Evolutionary conservation across 345 rosid species (phyloP).

Genomic region (Triadica sebifera): DNA sequence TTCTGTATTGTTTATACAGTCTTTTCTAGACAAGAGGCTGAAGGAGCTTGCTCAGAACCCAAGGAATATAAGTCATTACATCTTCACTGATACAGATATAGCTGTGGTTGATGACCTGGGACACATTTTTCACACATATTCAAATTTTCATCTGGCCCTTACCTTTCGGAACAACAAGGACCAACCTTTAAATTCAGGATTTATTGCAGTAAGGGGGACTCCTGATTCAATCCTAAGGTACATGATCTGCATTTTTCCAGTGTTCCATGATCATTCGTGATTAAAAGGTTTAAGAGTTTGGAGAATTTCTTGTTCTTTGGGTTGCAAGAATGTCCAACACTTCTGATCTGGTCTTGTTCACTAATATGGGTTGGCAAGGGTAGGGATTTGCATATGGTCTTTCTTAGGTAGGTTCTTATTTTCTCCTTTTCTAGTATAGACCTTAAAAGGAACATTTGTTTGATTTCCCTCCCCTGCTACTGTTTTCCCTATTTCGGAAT

Average conservation of each 20-base stretch:
- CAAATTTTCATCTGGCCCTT: slow-evolving; percentile 72
- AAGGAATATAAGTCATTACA: slow-evolving; percentile 50
- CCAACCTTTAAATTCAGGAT: slow-evolving; percentile 93
- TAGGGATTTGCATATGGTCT: neutral
- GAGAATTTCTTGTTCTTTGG: neutral
- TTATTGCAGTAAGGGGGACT: slow-evolving; percentile 91
- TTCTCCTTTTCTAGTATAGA: neutral
- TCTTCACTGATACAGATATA: slow-evolving; percentile 88
- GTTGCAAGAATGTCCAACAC: neutral
- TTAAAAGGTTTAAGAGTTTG: neutral
- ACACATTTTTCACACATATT: slow-evolving; percentile 50
- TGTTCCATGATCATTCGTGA: neutral
- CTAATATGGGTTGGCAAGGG: neutral
- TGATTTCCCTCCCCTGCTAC: neutral
- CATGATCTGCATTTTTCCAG: slow-evolving; percentile 2
- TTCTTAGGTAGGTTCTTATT: neutral
- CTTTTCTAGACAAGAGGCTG: slow-evolving; percentile 62
- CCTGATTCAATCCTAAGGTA: slow-evolving; percentile 71
- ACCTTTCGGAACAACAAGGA: slow-evolving; percentile 93
- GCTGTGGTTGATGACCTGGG: slow-evolving; percentile 73
- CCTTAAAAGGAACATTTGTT: neutral
- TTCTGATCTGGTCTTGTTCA: slow-evolving; percentile 1
- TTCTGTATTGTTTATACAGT: slow-evolving; percentile 38
- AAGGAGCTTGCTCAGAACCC: slow-evolving; percentile 40
- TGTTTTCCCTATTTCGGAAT: neutral